Base-by-base conservation (phyloP, 2,329 filamentous ascomycete genomes). In the Clarireedia homoeocarpa region DNA sequence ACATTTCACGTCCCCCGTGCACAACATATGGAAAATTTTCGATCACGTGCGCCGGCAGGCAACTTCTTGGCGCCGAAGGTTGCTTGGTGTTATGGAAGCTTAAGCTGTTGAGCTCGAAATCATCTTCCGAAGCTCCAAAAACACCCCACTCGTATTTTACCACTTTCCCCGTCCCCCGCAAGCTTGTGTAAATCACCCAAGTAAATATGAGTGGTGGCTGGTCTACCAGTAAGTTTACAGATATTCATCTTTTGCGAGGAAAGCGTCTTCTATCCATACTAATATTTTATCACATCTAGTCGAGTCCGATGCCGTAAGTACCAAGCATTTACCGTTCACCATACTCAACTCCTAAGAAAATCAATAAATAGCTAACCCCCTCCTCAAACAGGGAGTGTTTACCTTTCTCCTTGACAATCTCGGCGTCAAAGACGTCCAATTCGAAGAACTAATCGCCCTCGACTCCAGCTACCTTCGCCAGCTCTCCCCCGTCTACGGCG, bases 341-440 rank as follows among this genome's bases (percentile, higher is more conserved):
- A 17, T 24, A 20, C 27, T 24, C 39, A 15, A 6, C 12, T 15
- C 20, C 20, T 24, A 14, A 50, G 17, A 14, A 9, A 53, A 39
- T 12, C 14, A 30, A 48, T 14, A 40, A 34, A 44, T 20, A 17
- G 34, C 42, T 56, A 40, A 53, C 6, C 61, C 67, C 55, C 65
- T 61, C 61, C 60, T 52, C 57, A 51, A 23, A 44, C 61, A 69
- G 91, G 94, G 94, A 68, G 91, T 99, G 70, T 99, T 99, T 76
- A 99, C 94, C 62, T 96, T 91, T 68, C 84, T 99, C 59, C 88
- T 99, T 69, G 91, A 96, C 68, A 85, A 84, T 67, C 86, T 99
- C 60, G 94, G 94, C 51, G 91, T 95, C 65, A 88, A 91, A 71
- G 84, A 89, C 69, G 90, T 97, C 2, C 94, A 99, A 73, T 97